Evolutionary conservation across 768 basidiomycete species (phyloP).

Genomic region (Amyloporia xantha): DNA sequence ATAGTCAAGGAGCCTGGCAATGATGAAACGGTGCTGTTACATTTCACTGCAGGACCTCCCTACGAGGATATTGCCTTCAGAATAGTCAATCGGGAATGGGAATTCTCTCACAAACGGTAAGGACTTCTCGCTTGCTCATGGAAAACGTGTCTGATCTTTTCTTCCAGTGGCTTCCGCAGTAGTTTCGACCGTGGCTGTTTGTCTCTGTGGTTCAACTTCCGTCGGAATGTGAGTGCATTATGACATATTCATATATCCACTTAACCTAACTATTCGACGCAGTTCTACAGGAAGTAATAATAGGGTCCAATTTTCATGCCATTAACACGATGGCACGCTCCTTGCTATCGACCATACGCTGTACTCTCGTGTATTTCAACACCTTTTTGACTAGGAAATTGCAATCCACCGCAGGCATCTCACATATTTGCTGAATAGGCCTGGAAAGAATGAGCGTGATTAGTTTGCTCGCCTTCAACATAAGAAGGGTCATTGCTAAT

Average conservation of each 20-base stretch:
- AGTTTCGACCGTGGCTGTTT: slow-evolving; percentile 96
- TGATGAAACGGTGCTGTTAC: slow-evolving; percentile 87
- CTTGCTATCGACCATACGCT: too few species aligned
- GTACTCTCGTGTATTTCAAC: too few species aligned
- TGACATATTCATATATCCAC: slow-evolving; percentile 8
- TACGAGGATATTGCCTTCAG: slow-evolving; percentile 99
- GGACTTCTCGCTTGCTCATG: slow-evolving; percentile 6
- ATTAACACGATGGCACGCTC: too few species aligned
- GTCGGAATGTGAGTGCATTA: slow-evolving; percentile 67
- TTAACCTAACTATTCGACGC: slow-evolving; percentile 13
- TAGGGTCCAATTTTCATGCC: too few species aligned
- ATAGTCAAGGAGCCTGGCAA: slow-evolving; percentile 92
- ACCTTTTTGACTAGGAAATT: too few species aligned
- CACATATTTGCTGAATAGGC: too few species aligned
- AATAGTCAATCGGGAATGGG: slow-evolving; percentile 98
- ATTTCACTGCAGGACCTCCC: slow-evolving; percentile 94
- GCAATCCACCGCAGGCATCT: too few species aligned
- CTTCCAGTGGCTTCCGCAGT: slow-evolving; percentile 82
- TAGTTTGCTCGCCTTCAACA: too few species aligned
- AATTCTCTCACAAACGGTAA: slow-evolving; percentile 93
- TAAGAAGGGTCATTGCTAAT: too few species aligned
- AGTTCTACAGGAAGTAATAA: slow-evolving; percentile 76
- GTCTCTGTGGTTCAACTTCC: slow-evolving; percentile 95
- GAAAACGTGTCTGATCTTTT: slow-evolving; percentile 7
- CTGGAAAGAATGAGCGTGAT: too few species aligned